Evolutionary conservation across 2,329 filamentous ascomycete species (phyloP).

Genomic region (Aspergillus sclerotialis): DNA sequence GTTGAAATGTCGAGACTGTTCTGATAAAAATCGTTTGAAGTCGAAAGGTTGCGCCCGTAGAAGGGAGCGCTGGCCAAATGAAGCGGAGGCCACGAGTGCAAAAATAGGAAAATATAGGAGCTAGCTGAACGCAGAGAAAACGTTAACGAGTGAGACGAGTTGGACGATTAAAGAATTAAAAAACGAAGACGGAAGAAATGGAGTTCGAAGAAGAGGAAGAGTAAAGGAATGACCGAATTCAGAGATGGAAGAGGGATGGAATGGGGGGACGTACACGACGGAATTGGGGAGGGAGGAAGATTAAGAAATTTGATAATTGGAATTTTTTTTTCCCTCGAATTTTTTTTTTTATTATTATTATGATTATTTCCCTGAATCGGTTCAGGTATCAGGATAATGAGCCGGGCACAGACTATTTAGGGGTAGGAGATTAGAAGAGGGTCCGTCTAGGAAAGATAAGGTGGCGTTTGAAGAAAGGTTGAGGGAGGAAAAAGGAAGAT

Average conservation of each 20-base stretch:
- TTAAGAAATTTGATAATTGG: constrained; percentile 1
- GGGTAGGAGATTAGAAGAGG: not conserved
- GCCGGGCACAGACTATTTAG: constrained; percentile 1
- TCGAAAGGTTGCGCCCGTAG: constrained; percentile 42
- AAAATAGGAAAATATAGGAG: too few species aligned
- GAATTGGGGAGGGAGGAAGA: not conserved
- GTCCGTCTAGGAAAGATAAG: constrained; percentile 1
- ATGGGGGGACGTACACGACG: not conserved
- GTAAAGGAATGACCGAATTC: constrained; percentile 1
- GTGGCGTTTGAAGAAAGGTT: too few species aligned
- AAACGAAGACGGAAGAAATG: constrained; percentile 4
- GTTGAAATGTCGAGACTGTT: constrained; percentile 30
- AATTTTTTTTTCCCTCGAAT: constrained; percentile 1
- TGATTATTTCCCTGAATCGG: too few species aligned
- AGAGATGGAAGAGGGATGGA: constrained; percentile 3
- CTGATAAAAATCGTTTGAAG: constrained; percentile 40
- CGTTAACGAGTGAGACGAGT: constrained; percentile 11
- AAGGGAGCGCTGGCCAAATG: constrained; percentile 36
- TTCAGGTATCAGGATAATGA: too few species aligned
- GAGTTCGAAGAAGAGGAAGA: constrained; percentile 4
- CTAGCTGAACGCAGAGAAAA: constrained; percentile 17
- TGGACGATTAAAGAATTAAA: constrained; percentile 11
- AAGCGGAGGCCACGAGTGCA: constrained; percentile 36
- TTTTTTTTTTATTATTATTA: constrained; percentile 3
- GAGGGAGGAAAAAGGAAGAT: not conserved